Evolutionary conservation across 768 basidiomycete species (phyloP), one percentile per base, ranked within the genome.

Genomic region (Boletus pseudopeckii): DNA sequence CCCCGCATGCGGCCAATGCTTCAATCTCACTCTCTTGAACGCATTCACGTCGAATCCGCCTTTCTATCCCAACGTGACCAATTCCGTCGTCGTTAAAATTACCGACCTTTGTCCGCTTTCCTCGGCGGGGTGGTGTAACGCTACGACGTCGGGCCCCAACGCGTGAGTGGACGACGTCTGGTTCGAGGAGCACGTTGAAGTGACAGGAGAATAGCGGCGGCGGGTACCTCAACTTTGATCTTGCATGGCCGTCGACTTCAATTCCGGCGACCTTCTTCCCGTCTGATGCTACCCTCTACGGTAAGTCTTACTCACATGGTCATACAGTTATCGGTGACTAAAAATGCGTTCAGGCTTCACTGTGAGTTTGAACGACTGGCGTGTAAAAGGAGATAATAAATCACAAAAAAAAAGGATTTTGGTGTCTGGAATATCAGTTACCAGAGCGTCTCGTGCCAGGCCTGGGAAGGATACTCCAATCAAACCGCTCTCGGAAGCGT

Each of bases 401-500:
- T 4, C 11, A 36, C 40, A 14, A 44, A 39, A 50, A 39, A 50
- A 52, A 41, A 88, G 86, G 91, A 92, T 63, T 92, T 92, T 73
- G 89, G 91, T 46, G 82, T 92, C 18, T 93, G 91, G 90, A 90
- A 91, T 61, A 74, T 90, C 62, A 83, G 77, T 17, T 92, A 92
- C 65, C 70, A 82, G 60, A 75, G 71, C 28, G 82, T 91, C 10
- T 70, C 82, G 30, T 92, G 90, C 62, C 52, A 78, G 2, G 67
- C 79, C 48, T 92, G 90, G 91, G 69, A 74, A 34, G 91, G 91
- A 9, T 77, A 72, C 46, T 75, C 72, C 18, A 73, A 85, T 53
- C 64, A 77, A 15, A 72, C 80, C 14, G 87, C 88, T 14, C 71
- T 92, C 37, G 90, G 90, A 20, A 87, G 83, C 52, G 84, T 88